Evolutionary conservation across 2,329 filamentous ascomycete genomes (phyloP).

Genomic region (Fusarium decemcellulare): DNA sequence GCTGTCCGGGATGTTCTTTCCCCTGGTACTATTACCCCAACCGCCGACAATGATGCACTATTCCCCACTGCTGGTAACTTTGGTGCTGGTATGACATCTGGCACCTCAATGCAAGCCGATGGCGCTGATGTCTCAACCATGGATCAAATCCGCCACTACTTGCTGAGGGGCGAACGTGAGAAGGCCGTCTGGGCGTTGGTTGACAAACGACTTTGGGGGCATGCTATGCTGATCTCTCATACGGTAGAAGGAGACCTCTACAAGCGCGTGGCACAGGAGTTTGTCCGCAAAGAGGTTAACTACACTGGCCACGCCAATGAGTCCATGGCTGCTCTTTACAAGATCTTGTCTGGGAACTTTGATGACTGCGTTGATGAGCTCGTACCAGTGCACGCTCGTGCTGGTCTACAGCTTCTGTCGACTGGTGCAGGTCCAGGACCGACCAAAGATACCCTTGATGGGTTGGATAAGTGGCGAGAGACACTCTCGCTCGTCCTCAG

Average conservation of each 20-base stretch:
- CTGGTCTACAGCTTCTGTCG: conserved; percentile 91
- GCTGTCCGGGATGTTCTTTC: conserved; percentile 82
- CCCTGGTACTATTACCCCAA: conserved; percentile 60
- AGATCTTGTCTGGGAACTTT: conserved; percentile 92
- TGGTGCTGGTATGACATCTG: conserved; percentile 42
- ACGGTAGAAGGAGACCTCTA: conserved; percentile 86
- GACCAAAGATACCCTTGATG: conserved; percentile 82
- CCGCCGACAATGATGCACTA: conserved; percentile 45
- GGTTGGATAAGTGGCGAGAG: conserved; percentile 94
- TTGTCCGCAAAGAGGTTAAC: conserved; percentile 95
- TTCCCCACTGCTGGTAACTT: conserved; percentile 44
- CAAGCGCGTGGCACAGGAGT: conserved; percentile 95
- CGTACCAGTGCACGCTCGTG: conserved; percentile 91
- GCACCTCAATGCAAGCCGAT: conserved; percentile 69
- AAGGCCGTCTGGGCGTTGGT: conserved; percentile 94
- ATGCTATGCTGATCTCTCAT: conserved; percentile 90
- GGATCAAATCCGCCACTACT: conserved; percentile 78
- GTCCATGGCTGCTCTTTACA: conserved; percentile 91
- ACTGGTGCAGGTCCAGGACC: conserved; percentile 74
- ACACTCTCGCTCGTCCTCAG: conserved; percentile 88
- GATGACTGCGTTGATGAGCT: conserved; percentile 97
- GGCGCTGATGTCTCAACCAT: conserved; percentile 78
- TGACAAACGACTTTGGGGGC: conserved; percentile 95
- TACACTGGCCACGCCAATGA: conserved; percentile 84
- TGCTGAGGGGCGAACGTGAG: conserved; percentile 87